phyloP scores from a whole-genome alignment of 306 rosid species.

The Dalbergia cultrata region DNA sequence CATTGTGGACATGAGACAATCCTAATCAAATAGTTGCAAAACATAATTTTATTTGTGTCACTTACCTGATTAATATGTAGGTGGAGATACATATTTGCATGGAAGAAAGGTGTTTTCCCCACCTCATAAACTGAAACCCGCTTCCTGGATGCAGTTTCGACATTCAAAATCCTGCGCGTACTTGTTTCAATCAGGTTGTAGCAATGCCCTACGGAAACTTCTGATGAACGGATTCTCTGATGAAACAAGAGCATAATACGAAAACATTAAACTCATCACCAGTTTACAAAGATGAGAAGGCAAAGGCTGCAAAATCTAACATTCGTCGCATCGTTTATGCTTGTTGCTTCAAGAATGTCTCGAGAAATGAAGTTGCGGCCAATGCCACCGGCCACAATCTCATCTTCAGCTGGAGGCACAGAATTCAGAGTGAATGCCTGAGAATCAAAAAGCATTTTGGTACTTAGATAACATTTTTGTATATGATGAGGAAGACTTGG shows the following conservation, averaged over 20 bases:
- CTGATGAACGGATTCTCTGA: conserved; percentile 73
- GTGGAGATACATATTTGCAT: conserved; percentile 82
- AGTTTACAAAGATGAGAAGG: conserved; percentile 26
- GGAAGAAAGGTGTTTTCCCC: conserved; percentile 74
- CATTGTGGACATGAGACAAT: background rate
- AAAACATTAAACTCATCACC: conserved; percentile 11
- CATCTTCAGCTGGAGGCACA: conserved; percentile 72
- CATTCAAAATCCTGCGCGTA: conserved; percentile 66
- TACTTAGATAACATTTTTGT: conserved; percentile 12
- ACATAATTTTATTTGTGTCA: conserved; percentile 9
- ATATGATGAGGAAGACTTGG: background rate
- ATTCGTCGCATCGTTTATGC: conserved; percentile 71
- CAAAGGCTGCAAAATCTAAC: conserved; percentile 50
- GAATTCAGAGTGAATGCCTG: conserved; percentile 86
- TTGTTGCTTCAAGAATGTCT: conserved; percentile 80
- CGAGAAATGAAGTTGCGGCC: conserved; percentile 83
- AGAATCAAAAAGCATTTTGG: background rate
- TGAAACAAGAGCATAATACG: conserved; percentile 38
- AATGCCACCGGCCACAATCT: conserved; percentile 76
- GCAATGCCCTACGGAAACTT: conserved; percentile 66
- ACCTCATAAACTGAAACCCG: conserved; percentile 67
- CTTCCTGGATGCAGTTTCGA: conserved; percentile 80
- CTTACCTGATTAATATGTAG: conserved; percentile 72
- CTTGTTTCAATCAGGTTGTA: conserved; percentile 77
- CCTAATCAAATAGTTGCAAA: conserved; percentile 1